A percentile compares a stretch with the other conserved stretches of the same genome.
Evolutionary conservation across 2,329 filamentous ascomycete species (phyloP).

Genomic region (Fusarium nodosum): DNA sequence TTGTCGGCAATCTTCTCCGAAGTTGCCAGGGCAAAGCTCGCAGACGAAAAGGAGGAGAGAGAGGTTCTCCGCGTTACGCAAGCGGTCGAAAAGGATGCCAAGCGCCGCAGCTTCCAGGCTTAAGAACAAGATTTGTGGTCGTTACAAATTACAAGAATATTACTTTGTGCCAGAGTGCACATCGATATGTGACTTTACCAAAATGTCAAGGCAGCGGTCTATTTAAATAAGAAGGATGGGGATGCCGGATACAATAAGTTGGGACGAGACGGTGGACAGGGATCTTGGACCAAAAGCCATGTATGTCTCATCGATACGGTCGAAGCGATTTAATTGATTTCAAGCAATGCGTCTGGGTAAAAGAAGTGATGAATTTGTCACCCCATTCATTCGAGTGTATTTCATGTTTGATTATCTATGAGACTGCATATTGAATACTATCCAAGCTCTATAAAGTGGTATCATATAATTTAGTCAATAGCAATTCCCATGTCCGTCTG

Average conservation of each 20-base stretch:
- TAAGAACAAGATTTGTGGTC: constrained; percentile 6
- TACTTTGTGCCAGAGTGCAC: neutral
- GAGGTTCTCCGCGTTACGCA: constrained; percentile 77
- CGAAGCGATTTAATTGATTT: constrained; percentile 35
- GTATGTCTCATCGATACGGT: constrained; percentile 18
- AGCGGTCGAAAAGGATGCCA: constrained; percentile 65
- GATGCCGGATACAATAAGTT: constrained; percentile 1
- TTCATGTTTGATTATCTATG: constrained; percentile 12
- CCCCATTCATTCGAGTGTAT: constrained; percentile 5
- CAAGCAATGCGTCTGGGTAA: constrained; percentile 8
- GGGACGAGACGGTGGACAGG: constrained; percentile 10
- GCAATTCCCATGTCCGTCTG: neutral
- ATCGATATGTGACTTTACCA: neutral
- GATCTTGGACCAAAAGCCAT: constrained; percentile 7
- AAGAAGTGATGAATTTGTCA: constrained; percentile 12
- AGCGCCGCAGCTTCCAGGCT: constrained; percentile 51
- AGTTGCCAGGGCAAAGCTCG: constrained; percentile 92
- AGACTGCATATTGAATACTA: constrained; percentile 9
- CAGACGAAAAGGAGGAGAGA: constrained; percentile 82
- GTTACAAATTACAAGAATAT: constrained; percentile 7
- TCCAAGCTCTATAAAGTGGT: constrained; percentile 28
- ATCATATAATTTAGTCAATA: constrained; percentile 21
- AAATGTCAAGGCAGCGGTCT: neutral
- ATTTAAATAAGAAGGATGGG: neutral
- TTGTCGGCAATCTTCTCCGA: constrained; percentile 83